Evolutionary conservation across 2,329 filamentous ascomycete genomes (phyloP), one percentile per base, ranked within the genome.

Genomic region (Xylariaceae sp.): DNA sequence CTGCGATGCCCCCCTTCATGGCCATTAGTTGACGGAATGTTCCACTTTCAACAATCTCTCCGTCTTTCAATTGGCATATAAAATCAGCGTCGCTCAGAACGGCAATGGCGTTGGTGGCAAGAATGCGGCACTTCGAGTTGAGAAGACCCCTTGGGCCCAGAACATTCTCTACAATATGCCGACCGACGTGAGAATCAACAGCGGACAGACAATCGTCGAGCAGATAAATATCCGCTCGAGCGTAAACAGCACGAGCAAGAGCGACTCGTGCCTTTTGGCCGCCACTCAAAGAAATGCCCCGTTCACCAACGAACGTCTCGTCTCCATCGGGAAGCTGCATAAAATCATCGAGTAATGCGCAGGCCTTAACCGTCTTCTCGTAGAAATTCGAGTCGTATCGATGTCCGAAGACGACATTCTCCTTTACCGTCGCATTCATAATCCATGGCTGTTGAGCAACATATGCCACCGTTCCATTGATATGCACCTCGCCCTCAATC

Each of bases 361-460:
- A 99, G 36, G 95, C 94, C 71, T 91, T 88, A 47, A 99, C 82
- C 0, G 94, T 97, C 69, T 90, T 88, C 53, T 98, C 91, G 76
- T 99, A 99, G 75, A 99, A 99, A 26, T 88, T 84, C 4, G 93
- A 88, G 74, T 99, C 94, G 80, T 90, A 97, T 43, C 91, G 88
- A 75, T 99, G 92, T 1, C 95, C 95, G 70, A 99, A 99, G 4
- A 97, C 82, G 66, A 99, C 96, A 71, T 99, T 99, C 71, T 99
- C 95, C 67, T 92, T 91, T 54, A 99, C 93, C 26, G 91, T 96
- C 7, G 95, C 95, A 71, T 99, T 99, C 87, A 98, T 94, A 49
- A 99, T 90, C 95, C 96, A 99, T 17, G 92, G 81, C 68, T 91
- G 87, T 73, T 99, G 96, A 14, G 92, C 91, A 56, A 96, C 95